Evolutionary conservation across 1,139 yeast species (phyloP), one percentile per base, ranked within the genome.

Genomic region (Blastobotrys aristatus): DNA sequence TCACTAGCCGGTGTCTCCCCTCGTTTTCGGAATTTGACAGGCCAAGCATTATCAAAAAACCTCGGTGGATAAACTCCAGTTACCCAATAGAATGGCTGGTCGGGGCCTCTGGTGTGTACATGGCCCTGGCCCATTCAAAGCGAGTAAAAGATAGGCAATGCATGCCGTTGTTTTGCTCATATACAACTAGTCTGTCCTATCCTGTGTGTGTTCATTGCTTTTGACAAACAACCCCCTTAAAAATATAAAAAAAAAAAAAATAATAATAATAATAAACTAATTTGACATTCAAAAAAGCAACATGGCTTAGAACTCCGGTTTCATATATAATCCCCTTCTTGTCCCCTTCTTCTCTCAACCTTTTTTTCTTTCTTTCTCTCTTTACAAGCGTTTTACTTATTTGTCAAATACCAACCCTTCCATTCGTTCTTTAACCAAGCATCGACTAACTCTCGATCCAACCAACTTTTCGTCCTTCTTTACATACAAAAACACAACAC

Each of bases 381-480:
- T 34, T 26, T 16, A 34, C 34, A 40, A 32, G 21, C 29, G 39
- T 34, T 40, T 31, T 11, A 11, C 26, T 33, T 39, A 11, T 27
- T 29, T 31, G 14, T 27, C 32, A 20, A 39, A 43, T 43, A 43
- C 47, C 47, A 43, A 36, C 42, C 24, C 16, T 37, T 32, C 16
- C 26, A 32, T 20, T 29, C 43, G 18, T 29, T 40, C 36, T 18
- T 33, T 39, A 39, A 7, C 6, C 4, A 35, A 5, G 10, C 5
- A 21, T 21, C 29, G 18, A 32, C 20, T 40, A 40, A 32, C 42
- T 38, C 2, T 33, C 22, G 22, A 33, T 33, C 31, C 18, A 42
- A 21, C 45, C 36, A 37, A 47, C 38, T 34, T 34, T 17, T 34
- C 35, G 45, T 40, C 48, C 30, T 39, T 46, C 48, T 35, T 39